Evolutionary conservation across 2,329 filamentous ascomycete genomes (phyloP), one percentile per base, ranked within the genome.

Genomic region (Verruconis gallopava): DNA sequence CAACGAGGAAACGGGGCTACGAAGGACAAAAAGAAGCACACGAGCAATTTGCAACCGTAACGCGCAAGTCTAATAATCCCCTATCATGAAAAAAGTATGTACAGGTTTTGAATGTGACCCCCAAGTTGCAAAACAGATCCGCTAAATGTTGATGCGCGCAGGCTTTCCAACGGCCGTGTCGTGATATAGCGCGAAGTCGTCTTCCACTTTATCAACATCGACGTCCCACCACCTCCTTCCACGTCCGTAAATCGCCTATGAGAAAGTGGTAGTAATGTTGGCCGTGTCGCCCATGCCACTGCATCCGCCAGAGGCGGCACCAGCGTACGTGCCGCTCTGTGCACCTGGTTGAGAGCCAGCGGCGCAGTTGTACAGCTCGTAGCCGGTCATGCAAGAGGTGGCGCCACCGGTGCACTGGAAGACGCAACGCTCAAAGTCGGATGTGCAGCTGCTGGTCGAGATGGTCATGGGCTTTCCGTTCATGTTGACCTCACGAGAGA

Each of bases 401-500:
- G 39, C 50, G 35, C 43, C 46, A 38, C 38, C 22, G 45, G 55
- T 56, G 57, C 66, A 69, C 49, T 53, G 48, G 54, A 65, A 69
- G 37, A 61, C 61, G 51, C 66, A 69, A 4, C 48, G 56, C 15
- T 55, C 44, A 58, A 66, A 61, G 49, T 64, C 55, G 25, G 61
- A 58, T 11, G 53, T 50, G 53, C 66, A 69, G 45, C 63, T 59
- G 46, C 54, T 56, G 40, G 53, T 55, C 40, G 59, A 56, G 43
- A 60, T 54, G 40, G 49, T 52, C 55, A 68, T 65, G 38, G 30
- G 45, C 48, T 58, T 53, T 25, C 66, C 66, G 38, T 50, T 48
- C 64, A 65, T 67, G 54, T 64, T 64, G 52, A 66, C 56, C 47
- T 65, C 56, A 25, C 63, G 58, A 30, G 61, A 64, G 41, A 68